A percentile compares a stretch with the other conserved stretches of the same genome.
Evolutionary conservation across 805 yeast species (phyloP).

Genomic region (Metschnikowia henanensis): DNA sequence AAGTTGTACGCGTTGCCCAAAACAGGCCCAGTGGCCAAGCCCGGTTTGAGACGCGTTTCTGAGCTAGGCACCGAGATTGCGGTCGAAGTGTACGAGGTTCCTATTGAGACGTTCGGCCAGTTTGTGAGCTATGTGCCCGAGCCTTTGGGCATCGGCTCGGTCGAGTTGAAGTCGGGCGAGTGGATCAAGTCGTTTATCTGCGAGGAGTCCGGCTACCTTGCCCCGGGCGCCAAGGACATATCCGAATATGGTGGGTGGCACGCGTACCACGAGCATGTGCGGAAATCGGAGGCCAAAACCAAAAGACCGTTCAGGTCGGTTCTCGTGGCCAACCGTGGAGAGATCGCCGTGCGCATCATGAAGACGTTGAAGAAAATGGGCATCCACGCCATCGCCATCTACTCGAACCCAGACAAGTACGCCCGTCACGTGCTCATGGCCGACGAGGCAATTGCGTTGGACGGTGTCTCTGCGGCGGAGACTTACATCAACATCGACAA

Average conservation of each 20-base stretch:
- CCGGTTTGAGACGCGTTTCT: conserved; percentile 77
- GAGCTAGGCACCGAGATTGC: conserved; percentile 59
- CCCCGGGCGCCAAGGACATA: conserved; percentile 73
- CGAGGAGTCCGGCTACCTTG: conserved; percentile 82
- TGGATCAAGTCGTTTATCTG: conserved; percentile 94
- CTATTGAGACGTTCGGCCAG: conserved; percentile 72
- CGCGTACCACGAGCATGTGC: conserved; percentile 48
- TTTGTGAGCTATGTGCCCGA: conserved; percentile 89
- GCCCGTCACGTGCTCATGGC: conserved; percentile 85
- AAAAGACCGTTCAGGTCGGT: conserved; percentile 74
- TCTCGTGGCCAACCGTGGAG: conserved; percentile 97
- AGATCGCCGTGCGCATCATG: conserved; percentile 93
- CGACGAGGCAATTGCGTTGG: conserved; percentile 75
- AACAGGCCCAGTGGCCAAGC: conserved; percentile 81
- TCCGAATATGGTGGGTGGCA: conserved; percentile 92
- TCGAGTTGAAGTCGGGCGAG: conserved; percentile 76
- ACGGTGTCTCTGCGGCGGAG: conserved; percentile 86
- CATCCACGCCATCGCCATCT: conserved; percentile 81
- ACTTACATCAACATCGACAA: conserved; percentile 87
- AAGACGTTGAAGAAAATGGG: conserved; percentile 80
- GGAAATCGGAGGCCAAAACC: conserved; percentile 24
- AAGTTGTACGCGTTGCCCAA: conserved; percentile 81
- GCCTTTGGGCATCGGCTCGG: conserved; percentile 94
- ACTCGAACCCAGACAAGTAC: conserved; percentile 86
- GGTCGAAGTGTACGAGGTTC: conserved; percentile 83